Evolutionary conservation across 768 basidiomycete genomes (phyloP).

Genomic region (Baorangia bicolor): DNA sequence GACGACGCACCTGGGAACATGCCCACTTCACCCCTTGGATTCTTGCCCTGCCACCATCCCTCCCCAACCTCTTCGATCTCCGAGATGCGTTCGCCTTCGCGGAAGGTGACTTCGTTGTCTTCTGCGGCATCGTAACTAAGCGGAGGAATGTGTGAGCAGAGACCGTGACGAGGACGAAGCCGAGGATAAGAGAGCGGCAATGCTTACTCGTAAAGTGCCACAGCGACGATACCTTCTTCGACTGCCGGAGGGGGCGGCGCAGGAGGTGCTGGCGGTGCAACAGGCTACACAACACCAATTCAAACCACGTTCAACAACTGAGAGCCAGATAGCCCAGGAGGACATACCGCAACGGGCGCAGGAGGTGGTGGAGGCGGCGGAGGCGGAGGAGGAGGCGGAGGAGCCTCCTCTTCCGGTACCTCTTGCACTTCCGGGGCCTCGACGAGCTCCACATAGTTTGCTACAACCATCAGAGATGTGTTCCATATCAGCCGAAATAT

Average conservation of each 20-base stretch:
- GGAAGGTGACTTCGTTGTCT: conserved; percentile 88
- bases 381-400: conserved; percentile 59
- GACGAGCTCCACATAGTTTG: conserved; percentile 85
- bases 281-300: conserved; percentile 26
- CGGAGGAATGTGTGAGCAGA: neutral
- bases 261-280: conserved; percentile 32
- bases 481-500: neutral
- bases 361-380: conserved; percentile 40
- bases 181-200: neutral
- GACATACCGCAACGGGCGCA: conserved; percentile 41
- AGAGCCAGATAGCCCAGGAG: too few relatives aligned
- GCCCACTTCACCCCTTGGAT: conserved; percentile 53
- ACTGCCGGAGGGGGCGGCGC: conserved; percentile 49
- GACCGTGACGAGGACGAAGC: neutral
- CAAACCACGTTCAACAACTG: neutral
- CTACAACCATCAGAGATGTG: conserved; percentile 34
- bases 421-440: conserved; percentile 43
- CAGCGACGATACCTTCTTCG: conserved; percentile 60
- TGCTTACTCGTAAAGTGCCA: conserved; percentile 72
- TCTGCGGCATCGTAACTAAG: conserved; percentile 84
- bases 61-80: conserved; percentile 80
- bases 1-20: conserved; percentile 69
- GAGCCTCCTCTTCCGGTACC: conserved; percentile 40
- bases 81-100: conserved; percentile 75
- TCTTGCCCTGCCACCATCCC: conserved; percentile 87